A percentile compares a stretch with the other conserved stretches of the same genome.
Evolutionary conservation across 495 filamentous ascomycete genomes (phyloP).

Genomic region (Aeminium ludgeri): DNA sequence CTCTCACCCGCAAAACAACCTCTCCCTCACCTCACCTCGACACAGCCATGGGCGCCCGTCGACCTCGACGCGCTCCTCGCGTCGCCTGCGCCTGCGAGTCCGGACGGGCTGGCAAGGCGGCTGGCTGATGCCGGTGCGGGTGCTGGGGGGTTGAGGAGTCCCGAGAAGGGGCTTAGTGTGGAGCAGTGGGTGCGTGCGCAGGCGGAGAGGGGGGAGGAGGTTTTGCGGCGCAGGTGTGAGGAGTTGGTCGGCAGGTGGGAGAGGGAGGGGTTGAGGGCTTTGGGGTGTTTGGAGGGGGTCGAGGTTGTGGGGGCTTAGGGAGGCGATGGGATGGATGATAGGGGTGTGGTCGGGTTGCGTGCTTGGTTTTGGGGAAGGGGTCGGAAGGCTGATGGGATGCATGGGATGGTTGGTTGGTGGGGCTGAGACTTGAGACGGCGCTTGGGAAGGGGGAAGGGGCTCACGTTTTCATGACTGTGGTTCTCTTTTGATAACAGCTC

Average conservation of each 20-base stretch:
- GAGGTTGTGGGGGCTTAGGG: constrained; percentile 15
- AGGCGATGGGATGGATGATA: not conserved
- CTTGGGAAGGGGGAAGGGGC: too few relatives aligned
- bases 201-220: constrained; percentile 60
- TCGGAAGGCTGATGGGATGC: too few relatives aligned
- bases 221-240: constrained; percentile 65
- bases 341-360: too few relatives aligned
- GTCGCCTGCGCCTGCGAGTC: constrained; percentile 18
- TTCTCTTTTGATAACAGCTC: too few relatives aligned
- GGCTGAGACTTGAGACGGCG: too few relatives aligned
- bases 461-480: too few relatives aligned
- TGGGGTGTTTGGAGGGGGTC: constrained; percentile 61
- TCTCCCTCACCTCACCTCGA: constrained; percentile 16
- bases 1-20: constrained; percentile 29
- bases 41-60: constrained; percentile 50
- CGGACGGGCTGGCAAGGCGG: constrained; percentile 18
- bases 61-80: constrained; percentile 49
- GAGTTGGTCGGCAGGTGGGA: constrained; percentile 64
- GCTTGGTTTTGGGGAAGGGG: too few relatives aligned
- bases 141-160: constrained; percentile 39
- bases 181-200: constrained; percentile 82
- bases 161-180: constrained; percentile 78
- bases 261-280: constrained; percentile 58
- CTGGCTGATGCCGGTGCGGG: constrained; percentile 31
- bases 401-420: too few relatives aligned